Percentiles rank a stretch among this genome's conserved stretches.
Evolutionary conservation across 345 rosid genomes (phyloP).

Genomic region (Salix koriyanagi): DNA sequence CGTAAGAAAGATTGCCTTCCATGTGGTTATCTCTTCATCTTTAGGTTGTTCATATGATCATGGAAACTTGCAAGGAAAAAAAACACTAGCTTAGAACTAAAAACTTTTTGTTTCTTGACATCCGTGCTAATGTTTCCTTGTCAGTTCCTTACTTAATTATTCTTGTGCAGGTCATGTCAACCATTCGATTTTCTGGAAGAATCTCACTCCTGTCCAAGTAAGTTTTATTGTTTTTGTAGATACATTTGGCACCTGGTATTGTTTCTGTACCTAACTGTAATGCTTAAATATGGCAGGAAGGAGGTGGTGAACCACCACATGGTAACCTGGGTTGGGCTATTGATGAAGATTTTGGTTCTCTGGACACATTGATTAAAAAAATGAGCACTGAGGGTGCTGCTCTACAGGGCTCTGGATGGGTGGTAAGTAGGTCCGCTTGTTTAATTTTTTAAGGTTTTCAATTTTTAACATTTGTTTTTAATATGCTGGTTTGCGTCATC

Average conservation of each 20-base stretch:
- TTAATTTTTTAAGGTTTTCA: background rate
- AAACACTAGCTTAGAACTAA: too few relatives aligned
- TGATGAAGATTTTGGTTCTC: slow-evolving; percentile 71
- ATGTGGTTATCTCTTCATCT: background rate
- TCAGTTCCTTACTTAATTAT: background rate
- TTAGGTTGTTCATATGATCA: background rate
- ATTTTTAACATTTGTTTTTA: background rate
- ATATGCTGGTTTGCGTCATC: background rate
- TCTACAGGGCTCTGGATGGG: slow-evolving; percentile 98
- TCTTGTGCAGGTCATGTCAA: slow-evolving; percentile 70
- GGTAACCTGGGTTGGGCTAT: slow-evolving; percentile 72
- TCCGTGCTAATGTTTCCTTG: background rate
- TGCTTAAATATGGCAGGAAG: slow-evolving; percentile 46
- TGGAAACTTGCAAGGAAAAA: background rate
- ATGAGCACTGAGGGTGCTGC: slow-evolving; percentile 94
- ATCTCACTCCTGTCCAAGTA: slow-evolving; percentile 63
- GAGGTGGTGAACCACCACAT: slow-evolving; percentile 93
- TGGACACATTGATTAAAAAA: slow-evolving; percentile 70
- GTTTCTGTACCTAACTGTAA: background rate
- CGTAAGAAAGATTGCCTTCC: background rate
- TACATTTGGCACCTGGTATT: background rate
- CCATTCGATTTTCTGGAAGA: slow-evolving; percentile 94
- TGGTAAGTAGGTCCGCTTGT: slow-evolving; percentile 48
- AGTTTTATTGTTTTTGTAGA: slow-evolving; percentile 27
- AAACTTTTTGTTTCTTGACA: background rate